Conservation (phyloP, 139 green algal genomes). For the Pseudopediastrum boryanum region DNA sequence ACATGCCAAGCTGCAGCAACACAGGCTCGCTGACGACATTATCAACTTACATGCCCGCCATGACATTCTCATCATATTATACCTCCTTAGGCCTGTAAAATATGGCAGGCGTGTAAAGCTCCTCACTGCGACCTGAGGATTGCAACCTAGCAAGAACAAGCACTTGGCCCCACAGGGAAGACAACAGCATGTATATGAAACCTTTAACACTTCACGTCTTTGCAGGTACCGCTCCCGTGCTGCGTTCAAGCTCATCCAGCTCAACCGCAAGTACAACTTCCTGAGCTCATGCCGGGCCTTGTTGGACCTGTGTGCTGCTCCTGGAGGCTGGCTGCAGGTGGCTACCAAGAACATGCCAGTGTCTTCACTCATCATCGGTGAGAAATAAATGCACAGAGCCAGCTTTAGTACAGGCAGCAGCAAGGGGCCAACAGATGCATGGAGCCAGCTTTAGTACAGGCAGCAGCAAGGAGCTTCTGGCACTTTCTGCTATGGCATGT, state of each 20-base stretch:
- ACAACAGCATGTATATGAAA: not conserved
- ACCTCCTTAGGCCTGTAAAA: no score
- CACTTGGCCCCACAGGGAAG: not conserved
- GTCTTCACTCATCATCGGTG: conserved; percentile 87
- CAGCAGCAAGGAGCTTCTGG: no score
- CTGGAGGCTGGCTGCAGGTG: conserved; percentile 93
- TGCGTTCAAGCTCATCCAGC: conserved; percentile 99
- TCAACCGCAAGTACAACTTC: conserved; percentile 98
- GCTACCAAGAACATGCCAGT: conserved; percentile 94
- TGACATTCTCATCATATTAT: not conserved
- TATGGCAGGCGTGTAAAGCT: not conserved
- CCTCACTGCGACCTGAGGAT: not conserved
- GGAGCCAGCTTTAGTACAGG: no score
- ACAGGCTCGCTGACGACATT: no score
- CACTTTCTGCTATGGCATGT: no score
- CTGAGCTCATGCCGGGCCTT: conserved; percentile 75
- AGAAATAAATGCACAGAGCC: no score
- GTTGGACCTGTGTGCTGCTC: conserved; percentile 97
- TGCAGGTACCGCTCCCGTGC: conserved; percentile 94
- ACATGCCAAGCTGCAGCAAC: no score
- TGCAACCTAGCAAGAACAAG: not conserved
- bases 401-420: no score
- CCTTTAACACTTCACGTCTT: no score
- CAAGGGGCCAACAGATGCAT: no score
- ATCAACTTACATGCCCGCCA: not conserved